Evolutionary conservation across 2,329 filamentous ascomycete species (phyloP).

Genomic region (Botrytis aclada): DNA sequence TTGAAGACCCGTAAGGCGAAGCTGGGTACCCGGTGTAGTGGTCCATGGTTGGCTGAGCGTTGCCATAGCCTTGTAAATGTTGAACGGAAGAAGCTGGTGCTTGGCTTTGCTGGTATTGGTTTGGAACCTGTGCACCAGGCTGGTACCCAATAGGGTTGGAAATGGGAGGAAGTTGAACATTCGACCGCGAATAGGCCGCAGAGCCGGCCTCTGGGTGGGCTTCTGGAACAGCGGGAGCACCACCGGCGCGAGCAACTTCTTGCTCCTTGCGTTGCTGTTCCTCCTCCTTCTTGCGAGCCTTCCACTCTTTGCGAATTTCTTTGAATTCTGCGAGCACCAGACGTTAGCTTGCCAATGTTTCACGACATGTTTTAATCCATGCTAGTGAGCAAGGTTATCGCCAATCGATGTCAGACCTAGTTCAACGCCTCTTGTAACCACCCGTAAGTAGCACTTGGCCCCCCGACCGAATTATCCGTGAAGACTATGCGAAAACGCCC

Average conservation of each 20-base stretch:
- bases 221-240: slow-evolving; percentile 54
- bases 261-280: slow-evolving; percentile 85
- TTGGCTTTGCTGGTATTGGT: slow-evolving; percentile 18
- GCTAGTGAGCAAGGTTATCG: slow-evolving; percentile 42
- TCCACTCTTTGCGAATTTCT: slow-evolving; percentile 98
- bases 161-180: slow-evolving; percentile 64
- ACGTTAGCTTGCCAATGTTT: slow-evolving; percentile 32
- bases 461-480: background rate
- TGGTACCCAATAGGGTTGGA: slow-evolving; percentile 62
- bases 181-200: slow-evolving; percentile 47
- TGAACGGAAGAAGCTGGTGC: slow-evolving; percentile 52
- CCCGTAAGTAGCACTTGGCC: slow-evolving; percentile 15
- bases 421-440: slow-evolving; percentile 44
- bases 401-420: slow-evolving; percentile 50
- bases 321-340: slow-evolving; percentile 70
- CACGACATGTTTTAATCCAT: slow-evolving; percentile 39
- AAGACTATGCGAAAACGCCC: slow-evolving; percentile 4
- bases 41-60: slow-evolving; percentile 27
- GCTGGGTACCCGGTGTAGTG: slow-evolving; percentile 55
- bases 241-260: slow-evolving; percentile 72
- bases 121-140: slow-evolving; percentile 50
- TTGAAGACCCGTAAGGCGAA: slow-evolving; percentile 50
- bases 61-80: slow-evolving; percentile 56
- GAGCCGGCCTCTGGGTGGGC: slow-evolving; percentile 52
- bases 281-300: slow-evolving; percentile 98